These are phyloP conservation scores for Staphylotrichum longicolle DNA, from an alignment of 495 filamentous ascomycete species.

Conservation along the genomic window DNA sequence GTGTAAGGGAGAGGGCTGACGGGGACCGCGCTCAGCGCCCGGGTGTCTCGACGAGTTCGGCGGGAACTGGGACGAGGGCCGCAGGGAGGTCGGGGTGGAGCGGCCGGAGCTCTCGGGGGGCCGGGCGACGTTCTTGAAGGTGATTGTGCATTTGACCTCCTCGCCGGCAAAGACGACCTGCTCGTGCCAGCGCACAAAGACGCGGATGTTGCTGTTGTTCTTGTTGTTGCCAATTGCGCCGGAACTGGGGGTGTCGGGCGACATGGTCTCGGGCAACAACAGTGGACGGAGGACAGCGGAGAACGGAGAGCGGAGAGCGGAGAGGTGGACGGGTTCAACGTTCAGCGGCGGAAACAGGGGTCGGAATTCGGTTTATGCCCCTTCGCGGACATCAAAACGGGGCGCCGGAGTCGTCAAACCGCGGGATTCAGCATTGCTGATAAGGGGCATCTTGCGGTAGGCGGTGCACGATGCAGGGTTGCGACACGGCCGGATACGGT, in stretches of 20 bases:
- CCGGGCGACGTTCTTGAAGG: slow-evolving; percentile 77
- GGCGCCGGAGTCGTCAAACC: slow-evolving; percentile 20
- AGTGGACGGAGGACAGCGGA: too few species aligned
- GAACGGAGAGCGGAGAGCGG: too few species aligned
- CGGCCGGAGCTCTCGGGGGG: not conserved
- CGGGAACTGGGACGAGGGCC: slow-evolving; percentile 7
- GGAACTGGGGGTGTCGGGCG: slow-evolving; percentile 40
- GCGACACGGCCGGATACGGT: not conserved
- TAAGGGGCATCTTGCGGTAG: slow-evolving; percentile 30
- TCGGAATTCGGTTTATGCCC: slow-evolving; percentile 8
- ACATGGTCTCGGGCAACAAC: slow-evolving; percentile 30
- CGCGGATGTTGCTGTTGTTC: slow-evolving; percentile 58
- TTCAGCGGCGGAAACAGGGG: not conserved
- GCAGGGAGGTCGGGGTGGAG: slow-evolving; percentile 12
- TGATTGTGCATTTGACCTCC: slow-evolving; percentile 89
- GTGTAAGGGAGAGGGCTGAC: slow-evolving; percentile 29
- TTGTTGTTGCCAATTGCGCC: not conserved
- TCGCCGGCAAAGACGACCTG: slow-evolving; percentile 93
- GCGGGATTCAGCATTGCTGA: slow-evolving; percentile 29
- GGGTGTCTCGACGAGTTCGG: slow-evolving; percentile 11
- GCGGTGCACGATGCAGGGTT: slow-evolving; percentile 11
- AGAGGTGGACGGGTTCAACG: not conserved
- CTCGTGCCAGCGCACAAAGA: slow-evolving; percentile 91
- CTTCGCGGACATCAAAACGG: slow-evolving; percentile 3
- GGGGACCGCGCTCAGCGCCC: slow-evolving; percentile 21